Base-by-base conservation (phyloP, 176 grass and related monocot genomes). In the Eleusine indica region DNA sequence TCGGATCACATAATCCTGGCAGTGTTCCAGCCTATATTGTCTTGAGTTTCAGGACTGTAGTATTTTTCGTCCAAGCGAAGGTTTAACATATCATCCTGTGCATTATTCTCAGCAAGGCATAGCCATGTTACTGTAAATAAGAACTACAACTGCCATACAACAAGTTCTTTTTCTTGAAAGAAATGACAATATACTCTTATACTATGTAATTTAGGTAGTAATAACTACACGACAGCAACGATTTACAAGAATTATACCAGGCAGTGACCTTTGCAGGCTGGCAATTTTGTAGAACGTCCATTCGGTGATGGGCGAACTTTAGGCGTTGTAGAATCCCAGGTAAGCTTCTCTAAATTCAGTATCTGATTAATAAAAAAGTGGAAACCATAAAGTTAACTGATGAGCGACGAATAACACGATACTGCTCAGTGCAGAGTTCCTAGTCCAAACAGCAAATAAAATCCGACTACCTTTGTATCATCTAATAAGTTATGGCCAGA, bases 221-320 rank as follows among this genome's bases (percentile, higher is more conserved):
- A 47, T 10, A 47, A 2, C 21, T 1, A 48, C 2, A 22, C 4
- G 40, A 81, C 10, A 76, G 76, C 69, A 74, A 46, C 83, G 70
- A 90, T 75, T 14, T 67, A 86, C 70, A 84, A 72, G 83, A 88
- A 80, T 62, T 77, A 76, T 87, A 98, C 96, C 96, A 98, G 66
- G 81, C 93, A 94, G 82, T 98, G 96, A 84, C 96, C 96, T 90
- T 87, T 95, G 88, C 96, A 94, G 87, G 93, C 82, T 75, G 91
- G 96, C 63, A 98, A 87, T 83, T 87, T 96, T 29, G 46, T 47
- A 21, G 96, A 78, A 67, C 1, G 28, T n/a, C 91, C 87, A 42
- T 37, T 88, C 79, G 91, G 77, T 7, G 85, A 92, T 82, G 90
- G 86, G 47, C 49, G 85, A 47, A 93, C 77, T 85, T 90, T 93